Evolutionary conservation across 371 early-diverging fungal genomes (phyloP).

Genomic region (Phascolomyces articulosus): DNA sequence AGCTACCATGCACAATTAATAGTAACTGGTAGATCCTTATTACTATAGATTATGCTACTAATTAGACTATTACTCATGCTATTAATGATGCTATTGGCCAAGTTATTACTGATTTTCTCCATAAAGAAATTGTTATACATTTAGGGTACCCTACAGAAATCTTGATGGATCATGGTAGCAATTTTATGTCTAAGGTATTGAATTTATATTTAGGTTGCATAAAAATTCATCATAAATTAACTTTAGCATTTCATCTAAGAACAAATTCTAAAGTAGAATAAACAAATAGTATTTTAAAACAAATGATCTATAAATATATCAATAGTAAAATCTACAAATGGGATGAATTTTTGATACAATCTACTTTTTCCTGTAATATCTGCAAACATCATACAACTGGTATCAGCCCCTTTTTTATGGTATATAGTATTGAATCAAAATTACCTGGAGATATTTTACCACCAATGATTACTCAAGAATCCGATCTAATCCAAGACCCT

Average conservation of each 20-base stretch:
- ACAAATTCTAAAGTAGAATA: constrained; percentile 30
- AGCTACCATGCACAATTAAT: constrained; percentile 16
- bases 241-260: constrained; percentile 25
- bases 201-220: background rate
- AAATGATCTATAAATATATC: constrained; percentile 16
- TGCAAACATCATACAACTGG: constrained; percentile 12
- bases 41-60: constrained; percentile 44
- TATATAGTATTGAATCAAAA: constrained; percentile 17
- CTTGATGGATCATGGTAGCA: constrained; percentile 23
- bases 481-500: background rate
- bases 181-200: constrained; percentile 17
- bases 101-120: constrained; percentile 16
- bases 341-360: no score
- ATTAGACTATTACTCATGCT: constrained; percentile 41
- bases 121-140: constrained; percentile 30
- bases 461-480: background rate
- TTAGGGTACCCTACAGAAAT: constrained; percentile 36
- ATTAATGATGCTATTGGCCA: constrained; percentile 30
- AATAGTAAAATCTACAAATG: background rate
- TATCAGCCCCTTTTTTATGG: constrained; percentile 16
- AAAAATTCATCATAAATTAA: constrained; percentile 20
- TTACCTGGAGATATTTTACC: constrained; percentile 16
- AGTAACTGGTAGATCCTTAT: constrained; percentile 25
- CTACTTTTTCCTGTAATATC: constrained; percentile 16
- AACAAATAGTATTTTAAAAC: constrained; percentile 15